Evolutionary conservation across 208 protist genomes (phyloP), one percentile per base, ranked within the genome.

Genomic region (Acanthamoeba culbertsoni): DNA sequence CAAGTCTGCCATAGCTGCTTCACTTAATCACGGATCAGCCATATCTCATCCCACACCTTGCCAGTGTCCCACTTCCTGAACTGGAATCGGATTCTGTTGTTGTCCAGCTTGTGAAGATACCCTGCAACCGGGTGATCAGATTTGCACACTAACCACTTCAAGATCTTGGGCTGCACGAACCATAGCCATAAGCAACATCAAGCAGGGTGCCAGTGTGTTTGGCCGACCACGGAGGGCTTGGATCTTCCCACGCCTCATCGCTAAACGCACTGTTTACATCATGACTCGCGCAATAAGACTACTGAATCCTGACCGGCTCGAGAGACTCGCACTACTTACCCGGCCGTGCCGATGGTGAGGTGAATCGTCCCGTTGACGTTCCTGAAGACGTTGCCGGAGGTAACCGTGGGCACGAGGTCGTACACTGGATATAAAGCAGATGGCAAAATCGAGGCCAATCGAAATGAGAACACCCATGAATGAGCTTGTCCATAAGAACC

Each of bases 281-380:
- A 75, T 20, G 28, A 37, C 16, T 33, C 7, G 1, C 26, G 7
- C 1, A 5, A 46, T 20, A 42, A 28, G 8, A 77, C 16, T 35
- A 31, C 7, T 51, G 23, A 75, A 14, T n/a, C n/a, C 23, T 18
- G 43, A 26, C 71, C 35, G 33, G n/a, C 35, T 8, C 14, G 26
- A 6, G 28, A 5, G 68, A n/a, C 12, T 84, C 37, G 16, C 12
- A 37, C 18, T 26, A 55, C 16, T 37, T 86, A 86, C 77, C 77
- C 77, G 28, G 77, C 77, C 18, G 77, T 86, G 77, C 77, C 77
- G 45, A 86, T 57, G 77, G 77, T 86, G 77, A 86, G 8, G 77
- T 86, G 77, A 16, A 86, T 86, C 43, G 77, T 86, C 43, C 77
- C 77, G 45, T 86, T 86, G 43, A n/a, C 31, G 51, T 86, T 86